Conservation (phyloP, 768 basidiomycete species). For the Coprinellus micaceus region DNA sequence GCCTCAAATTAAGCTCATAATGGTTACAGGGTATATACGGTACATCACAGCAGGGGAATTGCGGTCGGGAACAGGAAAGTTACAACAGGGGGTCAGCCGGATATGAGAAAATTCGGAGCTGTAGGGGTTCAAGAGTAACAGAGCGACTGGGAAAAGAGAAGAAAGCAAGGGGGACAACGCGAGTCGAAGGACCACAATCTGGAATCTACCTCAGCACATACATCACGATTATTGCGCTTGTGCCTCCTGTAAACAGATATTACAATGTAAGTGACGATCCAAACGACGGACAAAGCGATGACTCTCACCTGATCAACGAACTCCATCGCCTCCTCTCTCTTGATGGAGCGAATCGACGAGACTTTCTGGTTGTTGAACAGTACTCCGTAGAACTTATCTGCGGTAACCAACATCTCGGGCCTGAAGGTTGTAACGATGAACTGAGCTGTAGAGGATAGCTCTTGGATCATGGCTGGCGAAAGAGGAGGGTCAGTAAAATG, state of each 20-base stretch:
- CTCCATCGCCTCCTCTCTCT: conserved; percentile 85
- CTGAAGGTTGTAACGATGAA: conserved; percentile 99
- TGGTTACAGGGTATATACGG: not conserved
- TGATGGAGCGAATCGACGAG: conserved; percentile 83
- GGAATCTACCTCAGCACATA: too few species aligned
- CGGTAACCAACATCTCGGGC: conserved; percentile 92
- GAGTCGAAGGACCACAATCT: too few species aligned
- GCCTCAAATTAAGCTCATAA: too few species aligned
- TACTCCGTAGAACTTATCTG: conserved; percentile 97
- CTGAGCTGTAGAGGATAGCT: conserved; percentile 81
- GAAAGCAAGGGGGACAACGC: not conserved
- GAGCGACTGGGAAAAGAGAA: not conserved
- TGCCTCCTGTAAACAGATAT: conserved; percentile 22
- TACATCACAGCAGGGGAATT: not conserved
- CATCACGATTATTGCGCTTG: conserved; percentile 25
- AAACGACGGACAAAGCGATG: not conserved
- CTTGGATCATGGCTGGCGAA: conserved; percentile 85
- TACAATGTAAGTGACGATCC: not conserved
- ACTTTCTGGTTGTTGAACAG: conserved; percentile 95
- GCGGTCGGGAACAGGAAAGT: not conserved
- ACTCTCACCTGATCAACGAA: conserved; percentile 82
- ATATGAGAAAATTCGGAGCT: too few species aligned
- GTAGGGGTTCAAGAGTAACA: not conserved
- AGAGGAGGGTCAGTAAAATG: conserved; percentile 4
- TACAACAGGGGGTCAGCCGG: too few species aligned